These are phyloP conservation scores for Vicia faba DNA, from an alignment of 306 rosid species.

Conservation along the genomic window DNA sequence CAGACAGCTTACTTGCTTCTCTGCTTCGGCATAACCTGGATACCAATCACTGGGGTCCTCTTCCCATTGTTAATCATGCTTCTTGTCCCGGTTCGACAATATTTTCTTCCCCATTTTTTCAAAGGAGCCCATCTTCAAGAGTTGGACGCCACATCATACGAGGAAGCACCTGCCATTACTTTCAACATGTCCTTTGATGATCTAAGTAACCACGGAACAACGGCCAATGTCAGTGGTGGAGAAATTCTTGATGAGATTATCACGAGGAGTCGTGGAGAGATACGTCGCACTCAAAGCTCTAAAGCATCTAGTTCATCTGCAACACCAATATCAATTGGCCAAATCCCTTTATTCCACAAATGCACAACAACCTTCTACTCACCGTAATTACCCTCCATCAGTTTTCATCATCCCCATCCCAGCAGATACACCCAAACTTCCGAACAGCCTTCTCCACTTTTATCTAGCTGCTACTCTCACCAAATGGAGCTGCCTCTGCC, in stretches of 20 bases:
- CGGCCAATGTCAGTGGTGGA: constrained; percentile 52
- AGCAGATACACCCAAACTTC: too few species aligned
- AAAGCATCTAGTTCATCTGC: constrained; percentile 75
- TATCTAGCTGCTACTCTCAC: constrained; percentile 70
- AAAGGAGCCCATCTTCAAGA: constrained; percentile 88
- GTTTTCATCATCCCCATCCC: too few species aligned
- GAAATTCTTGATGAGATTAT: constrained; percentile 88
- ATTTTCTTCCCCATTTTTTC: constrained; percentile 81
- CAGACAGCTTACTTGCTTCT: constrained; percentile 85
- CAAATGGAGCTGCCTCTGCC: constrained; percentile 75
- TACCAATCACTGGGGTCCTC: constrained; percentile 92
- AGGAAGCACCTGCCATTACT: constrained; percentile 80
- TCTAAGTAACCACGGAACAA: constrained; percentile 56
- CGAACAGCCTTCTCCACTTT: constrained; percentile 65
- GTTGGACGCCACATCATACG: constrained; percentile 87
- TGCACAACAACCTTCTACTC: too few species aligned
- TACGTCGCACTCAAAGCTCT: constrained; percentile 71
- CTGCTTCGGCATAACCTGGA: constrained; percentile 94
- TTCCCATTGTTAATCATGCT: constrained; percentile 96
- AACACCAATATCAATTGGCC: constrained; percentile 41
- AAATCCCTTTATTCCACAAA: too few species aligned
- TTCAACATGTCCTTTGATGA: constrained; percentile 77
- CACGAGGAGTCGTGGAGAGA: constrained; percentile 92
- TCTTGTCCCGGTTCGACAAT: constrained; percentile 92
- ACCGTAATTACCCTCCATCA: too few species aligned